Base-by-base conservation (phyloP, 2,329 filamentous ascomycete species). In the Keithomyces neogunnii region DNA sequence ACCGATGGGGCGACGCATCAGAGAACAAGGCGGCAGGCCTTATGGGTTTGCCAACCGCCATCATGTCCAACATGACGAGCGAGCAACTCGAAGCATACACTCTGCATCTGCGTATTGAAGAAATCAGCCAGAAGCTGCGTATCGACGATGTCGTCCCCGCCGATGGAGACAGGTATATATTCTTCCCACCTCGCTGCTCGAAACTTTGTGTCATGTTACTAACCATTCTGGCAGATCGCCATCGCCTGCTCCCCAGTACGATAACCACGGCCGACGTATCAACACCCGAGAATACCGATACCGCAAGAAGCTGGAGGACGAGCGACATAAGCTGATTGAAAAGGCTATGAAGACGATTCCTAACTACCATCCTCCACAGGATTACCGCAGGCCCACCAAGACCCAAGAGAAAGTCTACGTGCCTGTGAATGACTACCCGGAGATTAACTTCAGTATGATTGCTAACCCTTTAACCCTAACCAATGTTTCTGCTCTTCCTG, bases 391-490 rank as follows among this genome's bases (percentile, higher is more conserved):
- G 65, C 93, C 93, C 56, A 97, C 92, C 70, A 99, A 99, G 87
- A 99, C 93, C 69, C 93, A 99, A 75, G 93, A 99, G 81, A 99
- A 99, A 81, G 95, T 99, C 87, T 99, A 99, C 71, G 93, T 99
- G 72, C 93, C 93, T 70, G 93, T 99, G 77, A 99, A 99, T 83
- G 93, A 99, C 74, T 99, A 99, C 73, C 93, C 93, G 80, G 93
- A 99, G 74, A 97, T 99, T 85, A 99, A 99, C 86, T 99, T 99
- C 89, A 99, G 93, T 99, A 96, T 92, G 92, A 92, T 93, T 91
- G 86, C 91, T 96, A 96, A 96, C 89, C 90, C 89, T 84, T 59
- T 85, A 86, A 88, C 84, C 77, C 84, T 87, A 85, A 87, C 75
- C 72, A 75, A 69, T 74, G 61, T 66, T 64, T 59, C 59, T 63